These are phyloP conservation scores for Scleroderma bovista DNA, from an alignment of 768 basidiomycete species.

Conservation along the genomic window DNA sequence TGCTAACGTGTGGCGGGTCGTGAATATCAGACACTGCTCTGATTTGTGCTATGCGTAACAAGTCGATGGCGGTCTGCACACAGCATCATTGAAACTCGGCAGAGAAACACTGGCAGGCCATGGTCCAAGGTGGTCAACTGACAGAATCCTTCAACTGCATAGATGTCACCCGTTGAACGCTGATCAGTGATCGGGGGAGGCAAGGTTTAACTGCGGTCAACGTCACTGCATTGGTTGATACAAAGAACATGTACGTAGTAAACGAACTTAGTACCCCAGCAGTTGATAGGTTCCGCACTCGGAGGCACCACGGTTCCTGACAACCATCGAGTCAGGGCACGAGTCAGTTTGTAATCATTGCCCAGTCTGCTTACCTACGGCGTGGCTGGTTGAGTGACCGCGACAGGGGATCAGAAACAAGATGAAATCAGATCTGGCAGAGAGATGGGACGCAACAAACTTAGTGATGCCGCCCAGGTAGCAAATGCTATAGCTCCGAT, in stretches of 20 bases:
- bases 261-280: too few species aligned
- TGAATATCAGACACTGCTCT: neutral
- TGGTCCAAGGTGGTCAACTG: neutral
- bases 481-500: constrained; percentile 10
- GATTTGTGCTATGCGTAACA: neutral
- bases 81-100: neutral
- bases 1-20: neutral
- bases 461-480: constrained; percentile 25
- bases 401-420: constrained; percentile 7
- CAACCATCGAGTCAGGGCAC: too few species aligned
- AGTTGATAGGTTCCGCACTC: neutral
- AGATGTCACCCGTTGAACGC: neutral
- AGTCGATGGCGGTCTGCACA: neutral
- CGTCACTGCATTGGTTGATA: neutral
- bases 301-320: constrained; percentile 18
- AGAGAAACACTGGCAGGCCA: neutral
- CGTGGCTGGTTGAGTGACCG: constrained; percentile 22
- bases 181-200: neutral
- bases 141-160: neutral
- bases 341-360: constrained; percentile 11
- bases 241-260: neutral
- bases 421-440: constrained; percentile 17
- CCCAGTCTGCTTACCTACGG: constrained; percentile 7
- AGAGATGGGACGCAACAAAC: constrained; percentile 17
- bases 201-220: neutral